Percentiles rank a stretch among this genome's conserved stretches.
phyloP scores from a whole-genome alignment of 2,329 filamentous ascomycete species.

The Pleoardoris graminearum region DNA sequence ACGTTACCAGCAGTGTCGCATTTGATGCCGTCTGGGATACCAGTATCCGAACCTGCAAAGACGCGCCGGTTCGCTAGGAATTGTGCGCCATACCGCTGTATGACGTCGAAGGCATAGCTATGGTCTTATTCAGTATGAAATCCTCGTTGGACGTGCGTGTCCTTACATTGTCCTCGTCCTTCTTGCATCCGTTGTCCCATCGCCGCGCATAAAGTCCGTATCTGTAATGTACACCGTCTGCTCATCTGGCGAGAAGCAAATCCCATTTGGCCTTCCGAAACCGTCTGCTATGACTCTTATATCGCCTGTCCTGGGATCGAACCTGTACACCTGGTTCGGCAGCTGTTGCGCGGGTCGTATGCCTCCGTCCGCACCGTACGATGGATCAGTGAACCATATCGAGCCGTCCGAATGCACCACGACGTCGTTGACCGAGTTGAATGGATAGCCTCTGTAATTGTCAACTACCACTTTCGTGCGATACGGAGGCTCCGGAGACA shows the following conservation, averaged over 20 bases:
- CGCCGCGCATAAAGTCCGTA: conserved; percentile 34
- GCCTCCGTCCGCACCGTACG: conserved; percentile 28
- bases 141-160: neutral
- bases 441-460: conserved; percentile 50
- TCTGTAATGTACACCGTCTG: conserved; percentile 50
- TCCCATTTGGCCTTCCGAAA: conserved; percentile 48
- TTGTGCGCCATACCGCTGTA: conserved; percentile 9
- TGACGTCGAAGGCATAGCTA: conserved; percentile 29
- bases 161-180: conserved; percentile 20
- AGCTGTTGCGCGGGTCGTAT: conserved; percentile 28
- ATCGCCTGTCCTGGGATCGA: conserved; percentile 40
- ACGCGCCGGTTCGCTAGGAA: conserved; percentile 24
- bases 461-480: conserved; percentile 33
- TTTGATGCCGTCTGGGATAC: conserved; percentile 30
- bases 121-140: neutral
- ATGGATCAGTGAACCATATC: conserved; percentile 54
- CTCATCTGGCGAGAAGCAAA: conserved; percentile 48
- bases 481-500: conserved; percentile 28
- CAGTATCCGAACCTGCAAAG: conserved; percentile 26
- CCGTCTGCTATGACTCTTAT: conserved; percentile 46
- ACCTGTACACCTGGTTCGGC: conserved; percentile 44
- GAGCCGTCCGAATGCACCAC: conserved; percentile 45
- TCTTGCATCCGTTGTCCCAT: conserved; percentile 8
- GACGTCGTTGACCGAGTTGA: conserved; percentile 49
- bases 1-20: conserved; percentile 54